Evolutionary conservation across 129 eudicot genomes (phyloP), one percentile per base, ranked within the genome.

Genomic region (Gnaphalium uliginosum): DNA sequence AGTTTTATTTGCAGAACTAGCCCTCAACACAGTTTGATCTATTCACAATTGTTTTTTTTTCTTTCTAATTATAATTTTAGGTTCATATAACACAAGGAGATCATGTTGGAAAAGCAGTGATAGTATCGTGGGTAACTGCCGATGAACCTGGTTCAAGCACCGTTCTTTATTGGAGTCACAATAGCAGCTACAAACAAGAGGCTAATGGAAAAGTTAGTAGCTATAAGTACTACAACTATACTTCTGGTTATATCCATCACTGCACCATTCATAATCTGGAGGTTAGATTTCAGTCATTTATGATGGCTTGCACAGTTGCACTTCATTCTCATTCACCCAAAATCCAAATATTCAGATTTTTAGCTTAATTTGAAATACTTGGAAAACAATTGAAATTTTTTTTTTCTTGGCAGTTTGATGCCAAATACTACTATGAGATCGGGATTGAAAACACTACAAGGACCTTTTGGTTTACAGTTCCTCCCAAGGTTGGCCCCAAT

Each of bases 51-150:
- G 18, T 11, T 46, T 13, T 0, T 11, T 2, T 46, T 1, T 13
- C n/a, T 2, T 10, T 48, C 4, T 0, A 35, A 1, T 35, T 4
- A 51, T 0, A 17, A 17, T 51, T 4, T 4, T 74, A 92, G 96
- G 98, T 92, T 68, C 98, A 92, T 71, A 84, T 89, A 78, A 92
- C 94, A 37, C 96, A 92, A 83, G 98, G 98, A 50, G 98, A 92
- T 72, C 93, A 80, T 21, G 87, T 66, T 59, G 96, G 98, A 2
- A 87, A 68, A 43, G 50, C 50, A 9, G 17, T 11, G 4, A 89
- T 92, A 2, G 96, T 92, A 13, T 92, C 98, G n/a, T 92, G 98
- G 96, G 91, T 86, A 27, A 92, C 98, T 4, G 80, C 75, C 76
- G 81, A 86, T 61, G 90, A 89, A 68, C 86, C 87, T 0, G 96